Base-by-base conservation (phyloP, 345 rosid genomes). In the Pugionium dolabratum region DNA sequence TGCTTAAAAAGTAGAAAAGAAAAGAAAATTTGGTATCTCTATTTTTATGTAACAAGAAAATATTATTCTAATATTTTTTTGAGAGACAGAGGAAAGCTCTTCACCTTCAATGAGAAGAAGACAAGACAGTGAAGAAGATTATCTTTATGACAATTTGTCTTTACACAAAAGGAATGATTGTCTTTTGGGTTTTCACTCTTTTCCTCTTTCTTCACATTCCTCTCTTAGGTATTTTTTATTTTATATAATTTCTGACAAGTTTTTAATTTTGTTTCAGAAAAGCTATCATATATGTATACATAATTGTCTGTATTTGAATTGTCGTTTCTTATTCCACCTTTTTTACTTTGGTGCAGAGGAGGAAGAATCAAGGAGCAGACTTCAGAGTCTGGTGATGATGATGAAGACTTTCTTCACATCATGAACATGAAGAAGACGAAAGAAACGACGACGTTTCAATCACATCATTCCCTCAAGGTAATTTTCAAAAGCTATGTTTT, bases 401-500 rank as follows among this genome's bases (percentile, higher is more conserved):
- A 75, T 58, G 83, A 3, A 43, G 72, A 67, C 68, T 66, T 73
- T 48, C 62, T 78, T 79, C 78, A 79, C 70, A 62, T 58, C 74
- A 76, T 78, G 73, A 73, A 59, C 81, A 78, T 68, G 34, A 66
- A 71, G 54, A 51, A 59, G 39, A 73, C 66, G 30, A 8, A 31
- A 11, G 70, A 48, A 58, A 46, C 80, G 41, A 26, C 71, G 31
- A 11, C 66, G 76, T 68, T 75, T 71, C 75, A 66, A 32, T 75
- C 87, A n/a, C 76, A 42, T 56, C 81, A 75, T 71, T 39, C 72
- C 54, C 75, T 62, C 30, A 50, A 79, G 92, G 92, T 86, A 73
- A 34, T 18, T 18, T 18, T 18, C 18, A 18, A 18, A 18, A 18
- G 18, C 18, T 18, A 0, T 18, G 18, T 18, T 18, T 18, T 18